These are phyloP conservation scores for Phytophthora palmivora DNA, from an alignment of 352 stramenopile species.

Conservation along the genomic window DNA sequence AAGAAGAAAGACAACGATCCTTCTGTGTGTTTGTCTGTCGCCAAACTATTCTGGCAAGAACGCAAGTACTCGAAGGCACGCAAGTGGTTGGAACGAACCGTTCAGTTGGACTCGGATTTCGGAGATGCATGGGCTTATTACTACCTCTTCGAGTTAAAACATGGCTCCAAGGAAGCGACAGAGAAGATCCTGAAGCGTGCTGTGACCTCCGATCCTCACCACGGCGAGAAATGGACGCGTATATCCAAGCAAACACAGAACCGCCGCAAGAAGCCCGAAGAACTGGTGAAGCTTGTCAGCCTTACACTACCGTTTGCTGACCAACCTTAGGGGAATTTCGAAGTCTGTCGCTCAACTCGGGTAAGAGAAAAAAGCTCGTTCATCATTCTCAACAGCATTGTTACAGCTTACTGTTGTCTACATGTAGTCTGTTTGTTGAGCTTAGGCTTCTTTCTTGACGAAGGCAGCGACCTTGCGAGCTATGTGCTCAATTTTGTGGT, in stretches of 20 bases:
- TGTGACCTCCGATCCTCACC: slow-evolving; percentile 92
- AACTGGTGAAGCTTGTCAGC: slow-evolving; percentile 85
- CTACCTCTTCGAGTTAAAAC: slow-evolving; percentile 97
- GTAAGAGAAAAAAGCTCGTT: slow-evolving; percentile 33
- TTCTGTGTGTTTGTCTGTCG: slow-evolving; percentile 96
- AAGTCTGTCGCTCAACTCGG: slow-evolving; percentile 9
- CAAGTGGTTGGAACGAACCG: slow-evolving; percentile 98
- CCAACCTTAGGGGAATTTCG: slow-evolving; percentile 36
- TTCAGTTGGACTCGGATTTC: slow-evolving; percentile 95
- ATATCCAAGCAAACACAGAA: slow-evolving; percentile 95
- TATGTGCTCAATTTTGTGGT: slow-evolving; percentile 60
- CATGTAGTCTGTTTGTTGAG: slow-evolving; percentile 23
- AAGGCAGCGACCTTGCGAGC: slow-evolving; percentile 63
- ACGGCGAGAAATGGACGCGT: slow-evolving; percentile 95
- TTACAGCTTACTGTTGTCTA: slow-evolving; percentile 34
- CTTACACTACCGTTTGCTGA: slow-evolving; percentile 76
- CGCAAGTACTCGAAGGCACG: slow-evolving; percentile 95
- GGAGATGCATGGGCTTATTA: slow-evolving; percentile 98
- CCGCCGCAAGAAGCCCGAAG: slow-evolving; percentile 75
- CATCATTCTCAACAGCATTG: slow-evolving; percentile 24
- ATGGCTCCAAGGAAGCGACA: slow-evolving; percentile 83
- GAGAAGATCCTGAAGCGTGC: slow-evolving; percentile 90
- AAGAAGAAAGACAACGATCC: slow-evolving; percentile 98
- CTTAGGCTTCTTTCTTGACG: slow-evolving; percentile 65
- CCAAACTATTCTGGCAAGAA: slow-evolving; percentile 96